These are phyloP conservation scores for Bryum argenteum DNA, from an alignment of 225 moss, liverwort and hornwort species.

Conservation along the genomic window DNA sequence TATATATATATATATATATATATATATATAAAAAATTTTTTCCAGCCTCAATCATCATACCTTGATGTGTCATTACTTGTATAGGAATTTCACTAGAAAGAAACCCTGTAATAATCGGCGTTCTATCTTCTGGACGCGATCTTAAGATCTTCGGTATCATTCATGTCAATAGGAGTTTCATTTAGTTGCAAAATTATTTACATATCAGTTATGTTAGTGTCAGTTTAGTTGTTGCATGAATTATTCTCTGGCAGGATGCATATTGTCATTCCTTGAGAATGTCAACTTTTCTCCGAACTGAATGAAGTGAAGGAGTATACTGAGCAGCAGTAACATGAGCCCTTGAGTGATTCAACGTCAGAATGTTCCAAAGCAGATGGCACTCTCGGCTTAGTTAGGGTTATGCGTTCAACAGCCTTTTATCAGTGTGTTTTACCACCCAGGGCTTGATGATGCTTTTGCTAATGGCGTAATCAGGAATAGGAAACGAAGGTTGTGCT, in stretches of 20 bases:
- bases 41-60: too few relatives aligned
- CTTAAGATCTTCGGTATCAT: neutral
- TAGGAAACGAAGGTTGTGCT: conserved; percentile 27
- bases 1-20: too few relatives aligned
- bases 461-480: conserved; percentile 30
- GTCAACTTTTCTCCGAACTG: neutral
- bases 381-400: conserved; percentile 14
- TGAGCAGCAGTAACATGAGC: conserved; percentile 16
- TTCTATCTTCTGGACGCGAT: neutral
- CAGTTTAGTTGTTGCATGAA: conserved; percentile 2
- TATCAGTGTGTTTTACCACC: neutral
- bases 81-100: neutral
- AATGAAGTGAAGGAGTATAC: conserved; percentile 13
- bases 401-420: conserved; percentile 13
- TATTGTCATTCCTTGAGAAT: conserved; percentile 18
- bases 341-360: conserved; percentile 3
- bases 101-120: conserved; percentile 8
- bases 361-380: neutral
- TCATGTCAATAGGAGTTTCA: conserved; percentile 8
- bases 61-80: neutral
- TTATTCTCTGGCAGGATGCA: neutral
- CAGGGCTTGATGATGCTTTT: conserved; percentile 22
- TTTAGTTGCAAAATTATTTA: conserved; percentile 12
- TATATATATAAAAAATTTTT: too few relatives aligned
- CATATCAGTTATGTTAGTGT: neutral